Conservation (phyloP, 495 filamentous ascomycete genomes). For the Xylaria palmicola region DNA sequence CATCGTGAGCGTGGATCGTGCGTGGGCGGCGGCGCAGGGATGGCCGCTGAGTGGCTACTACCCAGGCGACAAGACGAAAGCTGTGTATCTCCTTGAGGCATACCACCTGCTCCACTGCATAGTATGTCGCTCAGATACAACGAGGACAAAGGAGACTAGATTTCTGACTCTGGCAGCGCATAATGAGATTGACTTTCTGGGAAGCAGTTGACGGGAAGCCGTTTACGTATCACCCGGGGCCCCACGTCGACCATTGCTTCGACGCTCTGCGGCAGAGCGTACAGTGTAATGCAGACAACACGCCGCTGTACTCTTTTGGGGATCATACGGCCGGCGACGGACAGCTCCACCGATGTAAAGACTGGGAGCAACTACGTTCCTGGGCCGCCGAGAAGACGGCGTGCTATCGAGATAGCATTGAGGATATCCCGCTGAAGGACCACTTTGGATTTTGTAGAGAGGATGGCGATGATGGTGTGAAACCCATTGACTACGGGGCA, state of each 20-base stretch:
- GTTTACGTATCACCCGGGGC: neutral
- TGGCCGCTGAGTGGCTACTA: neutral
- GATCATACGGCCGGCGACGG: slow-evolving; percentile 5
- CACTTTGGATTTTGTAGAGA: slow-evolving; percentile 6
- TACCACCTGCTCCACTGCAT: slow-evolving; percentile 4
- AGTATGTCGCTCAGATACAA: slow-evolving; percentile 1
- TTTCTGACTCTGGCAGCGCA: neutral
- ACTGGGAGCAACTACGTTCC: neutral
- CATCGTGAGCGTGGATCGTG: slow-evolving; percentile 2
- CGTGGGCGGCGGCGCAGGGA: neutral
- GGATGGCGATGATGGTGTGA: neutral
- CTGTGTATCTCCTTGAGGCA: slow-evolving; percentile 6
- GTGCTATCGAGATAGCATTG: slow-evolving; percentile 1
- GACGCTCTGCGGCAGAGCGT: slow-evolving; percentile 1
- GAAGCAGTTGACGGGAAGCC: slow-evolving; percentile 2
- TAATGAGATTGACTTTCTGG: slow-evolving; percentile 3
- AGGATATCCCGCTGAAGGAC: neutral
- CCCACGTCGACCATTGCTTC: slow-evolving; percentile 5
- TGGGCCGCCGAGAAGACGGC: neutral
- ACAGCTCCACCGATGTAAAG: slow-evolving; percentile 1
- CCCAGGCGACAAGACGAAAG: neutral
- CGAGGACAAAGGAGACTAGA: neutral
- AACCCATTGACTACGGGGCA: neutral
- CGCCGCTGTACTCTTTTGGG: neutral
- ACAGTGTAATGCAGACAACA: slow-evolving; percentile 7